Conservation (phyloP, 441 rosid genomes). For the Adansonia gregorii region DNA sequence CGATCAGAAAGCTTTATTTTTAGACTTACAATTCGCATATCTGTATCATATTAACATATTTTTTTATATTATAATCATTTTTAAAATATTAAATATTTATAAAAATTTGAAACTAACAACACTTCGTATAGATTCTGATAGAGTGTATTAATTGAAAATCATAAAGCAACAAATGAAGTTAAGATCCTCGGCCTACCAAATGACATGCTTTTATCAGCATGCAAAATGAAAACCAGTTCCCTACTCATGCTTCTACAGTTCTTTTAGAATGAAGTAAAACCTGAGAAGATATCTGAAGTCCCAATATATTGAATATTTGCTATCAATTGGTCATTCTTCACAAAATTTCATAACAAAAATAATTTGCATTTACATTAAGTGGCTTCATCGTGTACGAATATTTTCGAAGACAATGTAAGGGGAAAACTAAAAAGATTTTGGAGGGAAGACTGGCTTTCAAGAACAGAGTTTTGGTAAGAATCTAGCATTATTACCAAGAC, state of each 20-base stretch:
- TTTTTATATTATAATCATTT: too few species aligned
- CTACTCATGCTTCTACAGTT: not conserved
- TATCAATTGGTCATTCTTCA: not conserved
- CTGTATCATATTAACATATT: too few species aligned
- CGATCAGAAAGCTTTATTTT: not conserved
- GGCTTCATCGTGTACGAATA: slow-evolving; percentile 16
- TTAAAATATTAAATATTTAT: too few species aligned
- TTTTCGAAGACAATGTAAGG: not conserved
- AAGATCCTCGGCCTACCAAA: not conserved
- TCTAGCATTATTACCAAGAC: slow-evolving; percentile 35
- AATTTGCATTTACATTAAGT: slow-evolving; percentile 22
- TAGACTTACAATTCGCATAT: not conserved
- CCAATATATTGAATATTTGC: slow-evolving; percentile 1
- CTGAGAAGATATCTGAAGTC: not conserved
- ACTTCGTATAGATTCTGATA: too few species aligned
- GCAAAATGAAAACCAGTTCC: not conserved
- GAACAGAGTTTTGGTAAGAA: slow-evolving; percentile 48
- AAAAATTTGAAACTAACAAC: too few species aligned
- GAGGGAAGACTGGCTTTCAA: slow-evolving; percentile 11
- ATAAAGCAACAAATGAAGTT: not conserved
- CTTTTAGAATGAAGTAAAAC: not conserved
- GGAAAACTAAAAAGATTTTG: not conserved
- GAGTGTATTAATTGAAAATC: not conserved
- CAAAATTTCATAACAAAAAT: not conserved
- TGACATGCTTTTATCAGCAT: not conserved